Conservation (phyloP, 1,284 basidiomycete genomes). For the Cryptococcus amylolentus region DNA sequence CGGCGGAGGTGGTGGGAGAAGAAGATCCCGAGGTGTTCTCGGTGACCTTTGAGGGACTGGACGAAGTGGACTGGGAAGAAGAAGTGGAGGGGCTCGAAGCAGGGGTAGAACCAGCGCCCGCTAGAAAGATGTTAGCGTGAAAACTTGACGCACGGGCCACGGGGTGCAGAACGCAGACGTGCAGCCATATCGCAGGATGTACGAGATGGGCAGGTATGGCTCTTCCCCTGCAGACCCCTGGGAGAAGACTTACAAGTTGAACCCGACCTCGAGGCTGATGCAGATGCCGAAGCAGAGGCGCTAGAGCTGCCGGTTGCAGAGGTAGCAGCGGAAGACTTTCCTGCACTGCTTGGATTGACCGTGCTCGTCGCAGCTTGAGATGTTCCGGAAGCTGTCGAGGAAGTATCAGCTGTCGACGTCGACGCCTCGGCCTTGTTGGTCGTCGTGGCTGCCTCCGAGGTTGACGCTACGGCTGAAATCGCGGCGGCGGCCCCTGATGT, state of each 20-base stretch:
- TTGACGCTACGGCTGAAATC: not conserved
- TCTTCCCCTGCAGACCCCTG: no score
- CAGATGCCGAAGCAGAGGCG: no score
- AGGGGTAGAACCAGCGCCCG: not conserved
- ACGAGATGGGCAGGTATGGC: no score
- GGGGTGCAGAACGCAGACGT: no score
- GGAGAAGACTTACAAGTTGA: no score
- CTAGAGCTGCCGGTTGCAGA: no score
- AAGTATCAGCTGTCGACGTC: no score
- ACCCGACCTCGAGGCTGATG: no score
- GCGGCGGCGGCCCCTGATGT: not conserved
- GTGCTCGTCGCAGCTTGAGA: not conserved
- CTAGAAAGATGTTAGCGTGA: not conserved
- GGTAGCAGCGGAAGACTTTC: not conserved
- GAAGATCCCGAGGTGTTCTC: not conserved
- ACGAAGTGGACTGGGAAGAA: constrained; percentile 1
- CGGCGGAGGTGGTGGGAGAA: not conserved
- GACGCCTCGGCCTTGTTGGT: no score
- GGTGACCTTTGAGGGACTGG: not conserved
- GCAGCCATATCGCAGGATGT: not conserved
- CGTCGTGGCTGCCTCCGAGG: not conserved
- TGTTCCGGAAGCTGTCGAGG: not conserved
- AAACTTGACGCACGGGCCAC: not conserved
- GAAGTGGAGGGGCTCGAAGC: not conserved
- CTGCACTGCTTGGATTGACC: not conserved